Base-by-base conservation (phyloP, 179 eudicot species). In the Pouteria campechiana region DNA sequence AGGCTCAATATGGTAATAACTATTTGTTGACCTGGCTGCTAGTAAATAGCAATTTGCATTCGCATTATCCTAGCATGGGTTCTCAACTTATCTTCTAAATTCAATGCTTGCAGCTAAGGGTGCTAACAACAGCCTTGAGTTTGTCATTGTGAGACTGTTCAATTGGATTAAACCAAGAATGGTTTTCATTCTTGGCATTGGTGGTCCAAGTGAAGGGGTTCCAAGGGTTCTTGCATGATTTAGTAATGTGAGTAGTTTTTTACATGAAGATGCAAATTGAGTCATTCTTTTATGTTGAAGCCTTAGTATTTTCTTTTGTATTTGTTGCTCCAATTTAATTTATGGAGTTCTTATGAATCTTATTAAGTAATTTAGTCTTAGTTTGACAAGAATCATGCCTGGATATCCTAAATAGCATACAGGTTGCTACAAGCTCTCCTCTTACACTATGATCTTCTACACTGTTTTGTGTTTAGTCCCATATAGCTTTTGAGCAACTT, bases 141-240 rank as follows among this genome's bases (percentile, higher is more conserved):
- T 89, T 63, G 81, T 93, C 31, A 89, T 89, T 38, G 97, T 89
- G 28, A 69, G 97, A 63, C 97, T 95, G 47, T 89, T 89, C 50
- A 89, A 89, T 66, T 85, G 97, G 97, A 89, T 89, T 45, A 93
- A 95, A 63, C 97, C 95, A 13, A 72, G 95, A 58, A 89, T 89
- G 97, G 97, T 84, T 63, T 89, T 89, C 76, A 89, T 89, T 16
- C 97, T 95, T 3, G 97, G 97, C 29, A 81, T 89, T 52, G 97
- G 85, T 67, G 95, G 97, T 47, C 97, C 97, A 18, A 84, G 93
- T 55, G 95, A 89, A 68, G 97, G 97, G 52, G 97, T 89, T 54
- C 97, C 97, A 42, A 78, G 97, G 64, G 97, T 89, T 63, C 57
- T 89, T 43, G 97, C 97, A 25, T 89, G 97, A 71, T 89, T 89